Evolutionary conservation across 2,329 filamentous ascomycete genomes (phyloP).

Genomic region (Calonectria honghensis): DNA sequence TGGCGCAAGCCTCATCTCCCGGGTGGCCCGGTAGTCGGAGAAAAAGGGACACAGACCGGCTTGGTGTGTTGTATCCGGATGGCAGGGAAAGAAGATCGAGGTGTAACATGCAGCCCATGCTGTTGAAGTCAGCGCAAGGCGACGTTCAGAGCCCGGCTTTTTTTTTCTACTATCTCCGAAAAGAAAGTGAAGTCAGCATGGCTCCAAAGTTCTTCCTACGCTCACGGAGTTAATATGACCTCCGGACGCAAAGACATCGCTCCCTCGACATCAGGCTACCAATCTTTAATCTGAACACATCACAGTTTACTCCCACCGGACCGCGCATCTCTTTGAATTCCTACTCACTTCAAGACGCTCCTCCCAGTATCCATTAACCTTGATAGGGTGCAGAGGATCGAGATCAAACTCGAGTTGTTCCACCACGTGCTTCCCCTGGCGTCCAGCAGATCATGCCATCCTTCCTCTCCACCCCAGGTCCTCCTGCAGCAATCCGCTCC

Average conservation of each 20-base stretch:
- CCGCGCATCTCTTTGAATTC: not conserved
- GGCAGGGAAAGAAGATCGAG: not conserved
- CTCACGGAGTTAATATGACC: not conserved
- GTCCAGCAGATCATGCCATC: not conserved
- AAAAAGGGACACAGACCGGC: not conserved
- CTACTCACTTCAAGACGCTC: not conserved
- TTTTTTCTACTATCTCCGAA: not conserved
- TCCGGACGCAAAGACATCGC: not conserved
- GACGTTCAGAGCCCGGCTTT: not conserved
- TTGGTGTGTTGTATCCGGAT: not conserved
- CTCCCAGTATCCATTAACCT: not conserved
- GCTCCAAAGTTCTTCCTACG: not conserved
- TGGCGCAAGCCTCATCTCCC: not conserved
- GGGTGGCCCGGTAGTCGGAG: not conserved
- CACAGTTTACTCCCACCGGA: not conserved
- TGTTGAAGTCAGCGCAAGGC: not conserved
- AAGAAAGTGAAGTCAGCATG: not conserved
- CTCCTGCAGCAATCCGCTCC: not conserved
- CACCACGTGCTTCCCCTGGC: conserved; percentile 1
- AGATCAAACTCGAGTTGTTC: not conserved
- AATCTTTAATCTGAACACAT: not conserved
- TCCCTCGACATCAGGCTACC: not conserved
- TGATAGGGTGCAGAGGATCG: not conserved
- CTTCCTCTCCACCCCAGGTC: not conserved
- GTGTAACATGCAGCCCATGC: not conserved